Base-by-base conservation (phyloP, 2,329 filamentous ascomycete species). In the Raffaelea albimanens region DNA sequence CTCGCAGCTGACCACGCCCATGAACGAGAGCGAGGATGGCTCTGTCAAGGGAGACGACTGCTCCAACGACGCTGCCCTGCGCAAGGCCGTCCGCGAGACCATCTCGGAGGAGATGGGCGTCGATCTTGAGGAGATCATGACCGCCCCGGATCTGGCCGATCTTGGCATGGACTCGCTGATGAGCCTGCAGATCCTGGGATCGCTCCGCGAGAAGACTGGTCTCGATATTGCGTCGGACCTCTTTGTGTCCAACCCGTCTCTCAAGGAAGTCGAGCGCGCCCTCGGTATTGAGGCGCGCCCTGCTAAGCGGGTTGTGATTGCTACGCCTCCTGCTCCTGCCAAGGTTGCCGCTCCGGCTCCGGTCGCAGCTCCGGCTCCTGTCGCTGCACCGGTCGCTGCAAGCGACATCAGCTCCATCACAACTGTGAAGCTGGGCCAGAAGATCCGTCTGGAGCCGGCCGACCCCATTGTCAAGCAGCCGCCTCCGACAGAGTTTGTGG, bases 61-160 rank as follows among this genome's bases (percentile, higher is more conserved):
- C 43, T 13, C 59, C 21, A 62, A 69, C 53, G 67, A 71, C 2
- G 40, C 49, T 9, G 18, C 36, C 58, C 58, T 76, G 34, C 65
- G 72, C 66, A 57, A 69, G 59, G 61, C 74, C 55, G 72, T 85
- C 42, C 79, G 83, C 61, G 73, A 76, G 46, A 84, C 82, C 48
- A 80, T 87, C 52, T 78, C 82, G n/a, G 70, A 74, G 34, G 83
- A 87, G 62, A 85, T 86, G 74, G 80, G 80, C 49, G 78, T 86
- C n/a, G 76, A 82, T 21, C 68, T 83, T 11, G 76, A 80, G 25
- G 82, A 86, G 55, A 68, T 80, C 25, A 61, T 73, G 3, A 72
- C 72, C 20, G 71, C 72, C 1, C 70, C 72, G 1, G 72, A 78
- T 53, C 64, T 80, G 47, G 70, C 71, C n/a, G 71, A 73, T 2